A percentile compares a stretch with the other conserved stretches of the same genome.
These are phyloP conservation scores for Lyophyllum shimeji DNA, from an alignment of 768 basidiomycete genomes.

Conservation along the genomic window DNA sequence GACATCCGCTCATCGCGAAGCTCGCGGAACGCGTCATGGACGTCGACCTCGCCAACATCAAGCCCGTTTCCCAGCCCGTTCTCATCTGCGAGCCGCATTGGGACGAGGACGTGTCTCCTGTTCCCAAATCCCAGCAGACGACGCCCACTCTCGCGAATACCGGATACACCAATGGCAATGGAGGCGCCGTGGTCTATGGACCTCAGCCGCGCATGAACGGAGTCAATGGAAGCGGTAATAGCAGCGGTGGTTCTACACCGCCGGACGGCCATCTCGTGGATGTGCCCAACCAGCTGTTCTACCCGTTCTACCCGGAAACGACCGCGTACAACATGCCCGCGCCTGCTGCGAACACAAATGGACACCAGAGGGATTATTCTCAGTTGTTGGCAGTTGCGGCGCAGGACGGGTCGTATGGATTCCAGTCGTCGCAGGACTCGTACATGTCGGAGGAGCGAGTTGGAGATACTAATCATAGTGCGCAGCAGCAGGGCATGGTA, in stretches of 20 bases:
- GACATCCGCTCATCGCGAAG: conserved; percentile 81
- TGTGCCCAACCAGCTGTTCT: conserved; percentile 69
- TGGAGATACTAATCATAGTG: conserved; percentile 33
- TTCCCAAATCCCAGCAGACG: conserved; percentile 37
- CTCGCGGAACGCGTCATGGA: conserved; percentile 81
- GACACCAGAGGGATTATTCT: conserved; percentile 41
- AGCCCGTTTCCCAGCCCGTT: conserved; percentile 41
- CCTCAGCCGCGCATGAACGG: conserved; percentile 40
- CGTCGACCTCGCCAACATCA: conserved; percentile 65
- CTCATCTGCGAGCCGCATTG: conserved; percentile 54
- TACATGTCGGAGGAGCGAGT: conserved; percentile 76
- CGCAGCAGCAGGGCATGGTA: conserved; percentile 26
- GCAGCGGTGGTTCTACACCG: conserved; percentile 35
- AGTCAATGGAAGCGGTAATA: conserved; percentile 23
- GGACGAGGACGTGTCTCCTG: conserved; percentile 45
- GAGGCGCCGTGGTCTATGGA: conserved; percentile 24
- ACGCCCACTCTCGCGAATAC: conserved; percentile 40
- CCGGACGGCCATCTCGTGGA: conserved; percentile 56
- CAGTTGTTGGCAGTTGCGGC: conserved; percentile 60
- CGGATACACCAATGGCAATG: conserved; percentile 24
- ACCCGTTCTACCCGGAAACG: conserved; percentile 73
- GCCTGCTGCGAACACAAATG: conserved; percentile 5
- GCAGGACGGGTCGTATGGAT: conserved; percentile 53
- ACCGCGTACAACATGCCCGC: conserved; percentile 15
- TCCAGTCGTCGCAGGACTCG: conserved; percentile 56